Evolutionary conservation across 2,329 filamentous ascomycete species (phyloP).

Genomic region (Cytospora schulzeri): DNA sequence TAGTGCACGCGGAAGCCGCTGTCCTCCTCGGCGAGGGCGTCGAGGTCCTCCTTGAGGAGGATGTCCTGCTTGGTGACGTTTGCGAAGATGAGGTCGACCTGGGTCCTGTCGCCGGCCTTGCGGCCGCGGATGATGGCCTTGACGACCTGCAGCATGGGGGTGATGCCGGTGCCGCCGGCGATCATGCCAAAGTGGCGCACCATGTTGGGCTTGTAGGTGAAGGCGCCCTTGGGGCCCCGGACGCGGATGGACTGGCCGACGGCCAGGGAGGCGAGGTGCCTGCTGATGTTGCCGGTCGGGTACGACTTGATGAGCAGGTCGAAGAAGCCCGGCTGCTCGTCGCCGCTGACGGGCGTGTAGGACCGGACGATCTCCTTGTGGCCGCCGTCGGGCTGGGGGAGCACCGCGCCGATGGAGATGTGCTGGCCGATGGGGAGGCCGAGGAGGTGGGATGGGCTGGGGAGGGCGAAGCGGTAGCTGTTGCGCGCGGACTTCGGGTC

Average conservation of each 20-base stretch:
- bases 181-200: constrained; percentile 97
- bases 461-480: constrained; percentile 91
- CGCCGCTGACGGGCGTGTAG: constrained; percentile 89
- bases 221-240: constrained; percentile 92
- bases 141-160: constrained; percentile 96
- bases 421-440: constrained; percentile 98
- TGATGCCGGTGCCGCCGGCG: constrained; percentile 95
- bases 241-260: constrained; percentile 89
- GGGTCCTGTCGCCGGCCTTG: constrained; percentile 76
- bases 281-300: constrained; percentile 95
- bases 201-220: constrained; percentile 98
- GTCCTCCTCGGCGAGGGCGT: constrained; percentile 76
- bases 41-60: constrained; percentile 87
- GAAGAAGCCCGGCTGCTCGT: constrained; percentile 87
- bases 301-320: constrained; percentile 98
- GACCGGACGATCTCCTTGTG: constrained; percentile 85
- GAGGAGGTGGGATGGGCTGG: constrained; percentile 75
- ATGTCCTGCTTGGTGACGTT: constrained; percentile 95
- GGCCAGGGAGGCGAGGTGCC: constrained; percentile 80
- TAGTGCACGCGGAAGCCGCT: constrained; percentile 86
- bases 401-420: constrained; percentile 87
- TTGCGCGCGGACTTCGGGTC: background rate
- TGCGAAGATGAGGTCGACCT: constrained; percentile 94
- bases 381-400: constrained; percentile 67
- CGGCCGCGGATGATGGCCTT: constrained; percentile 85